Percentiles rank a stretch among this genome's conserved stretches.
phyloP scores from a whole-genome alignment of 352 stramenopile species.

The Albugo candida region DNA sequence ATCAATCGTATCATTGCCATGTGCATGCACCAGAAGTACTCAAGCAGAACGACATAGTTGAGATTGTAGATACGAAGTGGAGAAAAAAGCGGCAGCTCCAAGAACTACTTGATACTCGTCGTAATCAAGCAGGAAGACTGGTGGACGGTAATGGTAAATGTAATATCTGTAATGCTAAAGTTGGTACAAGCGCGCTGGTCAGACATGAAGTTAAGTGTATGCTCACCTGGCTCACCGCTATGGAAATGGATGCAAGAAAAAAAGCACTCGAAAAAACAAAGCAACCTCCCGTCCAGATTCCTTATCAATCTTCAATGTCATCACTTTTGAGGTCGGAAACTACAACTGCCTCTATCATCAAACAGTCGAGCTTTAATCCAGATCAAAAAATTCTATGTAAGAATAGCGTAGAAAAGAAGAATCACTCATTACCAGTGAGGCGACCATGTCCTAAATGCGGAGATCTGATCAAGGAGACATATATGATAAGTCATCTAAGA shows the following conservation, averaged over 20 bases:
- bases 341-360: no score
- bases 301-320: no score
- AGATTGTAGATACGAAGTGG: constrained; percentile 54
- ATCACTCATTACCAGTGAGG: constrained; percentile 7
- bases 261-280: not conserved
- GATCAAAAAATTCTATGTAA: no score
- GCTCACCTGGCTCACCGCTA: constrained; percentile 27
- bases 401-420: no score
- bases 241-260: constrained; percentile 11
- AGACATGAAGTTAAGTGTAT: constrained; percentile 44
- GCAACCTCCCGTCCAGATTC: no score
- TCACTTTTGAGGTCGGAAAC: no score
- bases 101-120: constrained; percentile 7
- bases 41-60: constrained; percentile 17
- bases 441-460: constrained; percentile 43
- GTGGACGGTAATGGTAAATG: constrained; percentile 21
- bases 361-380: no score
- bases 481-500: constrained; percentile 46
- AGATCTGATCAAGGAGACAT: constrained; percentile 29
- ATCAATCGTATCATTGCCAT: constrained; percentile 74
- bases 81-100: constrained; percentile 11
- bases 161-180: constrained; percentile 32
- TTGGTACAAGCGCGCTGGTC: constrained; percentile 15
- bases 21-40: constrained; percentile 43
- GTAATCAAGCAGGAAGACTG: constrained; percentile 1